Evolutionary conservation across 768 basidiomycete species (phyloP).

Genomic region (Russula emetica): DNA sequence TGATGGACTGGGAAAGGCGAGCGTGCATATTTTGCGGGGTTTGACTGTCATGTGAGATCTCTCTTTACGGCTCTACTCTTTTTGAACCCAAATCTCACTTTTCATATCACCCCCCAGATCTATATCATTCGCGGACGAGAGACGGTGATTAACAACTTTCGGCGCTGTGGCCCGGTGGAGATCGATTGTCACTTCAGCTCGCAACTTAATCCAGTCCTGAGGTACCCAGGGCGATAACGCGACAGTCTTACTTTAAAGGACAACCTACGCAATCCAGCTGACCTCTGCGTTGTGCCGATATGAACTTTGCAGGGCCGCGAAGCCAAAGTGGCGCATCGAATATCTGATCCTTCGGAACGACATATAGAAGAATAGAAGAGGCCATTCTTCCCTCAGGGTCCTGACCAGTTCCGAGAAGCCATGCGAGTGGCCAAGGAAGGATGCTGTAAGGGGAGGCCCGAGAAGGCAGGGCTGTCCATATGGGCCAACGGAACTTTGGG

Average conservation of each 20-base stretch:
- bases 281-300: constrained; percentile 5
- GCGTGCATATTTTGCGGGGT: constrained; percentile 2
- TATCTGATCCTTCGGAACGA: constrained; percentile 18
- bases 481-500: constrained; percentile 20
- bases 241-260: constrained; percentile 1
- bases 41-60: constrained; percentile 7
- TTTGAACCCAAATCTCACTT: neutral
- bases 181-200: neutral
- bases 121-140: constrained; percentile 3
- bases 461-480: neutral
- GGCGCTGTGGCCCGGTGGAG: constrained; percentile 6
- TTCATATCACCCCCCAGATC: neutral
- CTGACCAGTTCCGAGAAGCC: constrained; percentile 14
- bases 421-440: constrained; percentile 3
- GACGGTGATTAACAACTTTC: constrained; percentile 14
- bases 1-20: neutral
- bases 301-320: constrained; percentile 12
- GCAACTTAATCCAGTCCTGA: neutral
- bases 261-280: constrained; percentile 4
- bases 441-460: neutral
- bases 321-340: constrained; percentile 11
- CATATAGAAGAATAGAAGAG: constrained; percentile 9
- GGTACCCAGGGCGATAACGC: constrained; percentile 23
- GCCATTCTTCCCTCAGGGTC: constrained; percentile 5
- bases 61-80: neutral